Base-by-base conservation (phyloP, 371 early-diverging fungal genomes). In the Nosema muscidifuracis region DNA sequence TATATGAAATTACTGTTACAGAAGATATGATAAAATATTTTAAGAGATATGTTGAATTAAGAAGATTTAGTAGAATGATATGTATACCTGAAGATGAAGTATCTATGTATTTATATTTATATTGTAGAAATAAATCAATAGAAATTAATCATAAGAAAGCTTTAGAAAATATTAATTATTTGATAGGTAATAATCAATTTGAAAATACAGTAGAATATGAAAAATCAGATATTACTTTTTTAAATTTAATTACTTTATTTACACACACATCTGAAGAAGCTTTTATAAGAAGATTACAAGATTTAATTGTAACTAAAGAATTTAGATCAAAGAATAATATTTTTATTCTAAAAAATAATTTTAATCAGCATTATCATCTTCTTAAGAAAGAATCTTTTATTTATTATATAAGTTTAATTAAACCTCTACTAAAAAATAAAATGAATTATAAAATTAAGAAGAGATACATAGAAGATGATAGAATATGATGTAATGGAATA, bases 371-470 rank as follows among this genome's bases (percentile, higher is more conserved):
- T n/a, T 47, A 47, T 47, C 4, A n/a, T 10, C 4, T 10, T 12
- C 4, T 12, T 6, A 47, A n/a, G n/a, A 10, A n/a, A n/a, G n/a
- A 47, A 47, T 4, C 47, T 10, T 47, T 47, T n/a, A 13, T 4
- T 3, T 10, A 10, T 47, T 47, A 47, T 47, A 47, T 47, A 47
- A n/a, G n/a, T 6, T 10, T 6, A 36, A 58, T 58, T 18, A 58
- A 34, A 34, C 6, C 1, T 3, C 7, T 58, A 16, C 33, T 31
- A 58, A 2, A 30, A 36, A 34, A 58, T n/a, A 58, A 58, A 18
- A 58, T 58, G n/a, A 58, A 58, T 58, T 58, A 15, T 31, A 47
- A 58, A 38, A 34, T 38, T 33, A 58, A 34, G 33, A 58, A 58
- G 33, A 34, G n/a, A 1, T 34, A 34, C 15, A 58, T 58, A 2